Conservation (phyloP, 768 basidiomycete species). For the Collybia sordida region DNA sequence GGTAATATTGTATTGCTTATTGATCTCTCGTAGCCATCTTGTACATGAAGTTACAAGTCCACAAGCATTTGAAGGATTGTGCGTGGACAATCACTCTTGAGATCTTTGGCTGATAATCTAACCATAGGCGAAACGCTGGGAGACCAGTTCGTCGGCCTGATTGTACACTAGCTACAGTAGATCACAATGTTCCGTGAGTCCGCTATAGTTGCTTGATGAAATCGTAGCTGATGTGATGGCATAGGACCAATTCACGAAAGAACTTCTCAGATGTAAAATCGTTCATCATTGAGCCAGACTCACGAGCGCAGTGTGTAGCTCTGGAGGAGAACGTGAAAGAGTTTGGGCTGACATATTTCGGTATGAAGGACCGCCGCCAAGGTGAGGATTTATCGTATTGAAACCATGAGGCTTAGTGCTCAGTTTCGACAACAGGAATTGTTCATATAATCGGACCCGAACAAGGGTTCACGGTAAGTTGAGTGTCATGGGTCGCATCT, state of each 20-base stretch:
- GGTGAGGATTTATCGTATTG: slow-evolving; percentile 38
- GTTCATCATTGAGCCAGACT: slow-evolving; percentile 85
- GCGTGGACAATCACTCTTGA: slow-evolving; percentile 22
- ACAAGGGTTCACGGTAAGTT: slow-evolving; percentile 82
- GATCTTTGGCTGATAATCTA: slow-evolving; percentile 8
- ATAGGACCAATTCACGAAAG: slow-evolving; percentile 72
- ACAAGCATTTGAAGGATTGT: slow-evolving; percentile 89
- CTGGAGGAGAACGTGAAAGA: slow-evolving; percentile 90
- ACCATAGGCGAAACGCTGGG: slow-evolving; percentile 62
- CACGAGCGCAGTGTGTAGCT: slow-evolving; percentile 78
- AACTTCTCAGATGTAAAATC: slow-evolving; percentile 67
- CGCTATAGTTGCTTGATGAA: not conserved
- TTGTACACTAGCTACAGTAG: slow-evolving; percentile 86
- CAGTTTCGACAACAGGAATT: slow-evolving; percentile 50
- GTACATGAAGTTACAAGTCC: slow-evolving; percentile 95
- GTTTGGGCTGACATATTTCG: slow-evolving; percentile 91
- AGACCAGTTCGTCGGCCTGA: slow-evolving; percentile 81
- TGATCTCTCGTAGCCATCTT: slow-evolving; percentile 39
- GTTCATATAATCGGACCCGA: slow-evolving; percentile 92
- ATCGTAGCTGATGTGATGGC: slow-evolving; percentile 3
- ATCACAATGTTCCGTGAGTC: slow-evolving; percentile 85
- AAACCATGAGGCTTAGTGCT: slow-evolving; percentile 2
- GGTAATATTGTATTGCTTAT: not conserved
- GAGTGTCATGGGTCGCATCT: not conserved
- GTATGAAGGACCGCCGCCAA: slow-evolving; percentile 86